These are phyloP conservation scores for Dicorynia guianensis DNA, from an alignment of 306 rosid genomes.

Conservation along the genomic window DNA sequence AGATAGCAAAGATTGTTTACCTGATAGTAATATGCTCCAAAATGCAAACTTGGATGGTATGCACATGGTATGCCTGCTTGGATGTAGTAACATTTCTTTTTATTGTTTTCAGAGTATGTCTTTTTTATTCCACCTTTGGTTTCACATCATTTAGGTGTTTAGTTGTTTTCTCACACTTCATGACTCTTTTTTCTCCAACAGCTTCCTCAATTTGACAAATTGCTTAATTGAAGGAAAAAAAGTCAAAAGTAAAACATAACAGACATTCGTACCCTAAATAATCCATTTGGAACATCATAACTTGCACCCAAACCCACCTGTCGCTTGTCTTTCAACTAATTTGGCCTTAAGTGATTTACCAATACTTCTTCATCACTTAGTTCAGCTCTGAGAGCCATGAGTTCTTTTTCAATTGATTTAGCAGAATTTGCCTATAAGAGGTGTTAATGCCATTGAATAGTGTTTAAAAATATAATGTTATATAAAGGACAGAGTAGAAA, in stretches of 20 bases:
- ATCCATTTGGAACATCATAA: too few relatives aligned
- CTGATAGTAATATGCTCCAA: constrained; percentile 99
- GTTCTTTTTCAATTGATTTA: too few relatives aligned
- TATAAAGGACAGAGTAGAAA: constrained; percentile 16
- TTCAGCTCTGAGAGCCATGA: too few relatives aligned
- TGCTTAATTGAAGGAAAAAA: constrained; percentile 65
- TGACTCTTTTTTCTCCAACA: constrained; percentile 63
- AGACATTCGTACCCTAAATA: constrained; percentile 14
- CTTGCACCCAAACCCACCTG: too few relatives aligned
- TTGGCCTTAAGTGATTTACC: too few relatives aligned
- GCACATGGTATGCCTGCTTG: too few relatives aligned
- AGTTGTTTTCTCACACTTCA: constrained; percentile 61
- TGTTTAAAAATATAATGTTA: constrained; percentile 23
- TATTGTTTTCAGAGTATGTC: constrained; percentile 61
- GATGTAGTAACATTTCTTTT: constrained; percentile 65
- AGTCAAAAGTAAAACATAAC: constrained; percentile 12
- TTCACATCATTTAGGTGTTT: constrained; percentile 50
- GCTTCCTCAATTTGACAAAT: constrained; percentile 58
- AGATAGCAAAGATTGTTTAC: constrained; percentile 46
- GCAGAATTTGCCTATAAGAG: too few relatives aligned
- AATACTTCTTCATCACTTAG: too few relatives aligned
- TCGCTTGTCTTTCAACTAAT: too few relatives aligned
- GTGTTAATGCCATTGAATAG: constrained; percentile 32
- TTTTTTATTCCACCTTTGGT: constrained; percentile 74
- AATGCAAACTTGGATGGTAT: constrained; percentile 88